phyloP scores from a whole-genome alignment of 306 rosid genomes.

The Alnus rubra region DNA sequence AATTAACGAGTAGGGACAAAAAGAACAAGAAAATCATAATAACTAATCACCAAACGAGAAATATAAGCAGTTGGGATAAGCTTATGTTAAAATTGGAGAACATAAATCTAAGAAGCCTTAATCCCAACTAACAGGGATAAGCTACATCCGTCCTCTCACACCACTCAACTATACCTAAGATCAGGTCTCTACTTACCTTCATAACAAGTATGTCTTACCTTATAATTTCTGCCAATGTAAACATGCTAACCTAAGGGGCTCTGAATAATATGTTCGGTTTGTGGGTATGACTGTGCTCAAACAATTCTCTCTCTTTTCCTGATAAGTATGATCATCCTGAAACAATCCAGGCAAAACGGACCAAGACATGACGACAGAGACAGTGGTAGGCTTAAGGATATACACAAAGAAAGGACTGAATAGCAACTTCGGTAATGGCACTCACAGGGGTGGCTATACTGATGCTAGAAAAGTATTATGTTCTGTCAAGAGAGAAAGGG shows the following conservation, averaged over 20 bases:
- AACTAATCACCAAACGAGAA: too few relatives aligned
- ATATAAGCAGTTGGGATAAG: too few relatives aligned
- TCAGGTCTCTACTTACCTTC: neutral
- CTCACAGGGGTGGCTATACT: neutral
- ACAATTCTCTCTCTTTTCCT: neutral
- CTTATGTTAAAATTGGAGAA: neutral
- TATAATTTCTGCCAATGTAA: neutral
- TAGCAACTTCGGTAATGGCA: neutral
- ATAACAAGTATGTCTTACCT: neutral
- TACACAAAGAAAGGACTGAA: neutral
- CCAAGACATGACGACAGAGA: neutral
- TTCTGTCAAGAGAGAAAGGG: neutral
- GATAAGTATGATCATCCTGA: neutral
- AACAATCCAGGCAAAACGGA: neutral
- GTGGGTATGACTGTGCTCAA: constrained; percentile 1
- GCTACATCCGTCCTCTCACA: neutral
- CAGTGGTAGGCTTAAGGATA: neutral
- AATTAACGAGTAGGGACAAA: too few relatives aligned
- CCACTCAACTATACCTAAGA: neutral
- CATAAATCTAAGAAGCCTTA: neutral
- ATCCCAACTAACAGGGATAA: neutral
- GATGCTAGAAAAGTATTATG: neutral
- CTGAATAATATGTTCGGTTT: neutral
- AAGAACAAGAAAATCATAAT: too few relatives aligned
- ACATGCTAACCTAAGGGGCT: neutral